These are phyloP conservation scores for Voacanga thouarsii DNA, from an alignment of 257 asterid genomes.

Conservation along the genomic window DNA sequence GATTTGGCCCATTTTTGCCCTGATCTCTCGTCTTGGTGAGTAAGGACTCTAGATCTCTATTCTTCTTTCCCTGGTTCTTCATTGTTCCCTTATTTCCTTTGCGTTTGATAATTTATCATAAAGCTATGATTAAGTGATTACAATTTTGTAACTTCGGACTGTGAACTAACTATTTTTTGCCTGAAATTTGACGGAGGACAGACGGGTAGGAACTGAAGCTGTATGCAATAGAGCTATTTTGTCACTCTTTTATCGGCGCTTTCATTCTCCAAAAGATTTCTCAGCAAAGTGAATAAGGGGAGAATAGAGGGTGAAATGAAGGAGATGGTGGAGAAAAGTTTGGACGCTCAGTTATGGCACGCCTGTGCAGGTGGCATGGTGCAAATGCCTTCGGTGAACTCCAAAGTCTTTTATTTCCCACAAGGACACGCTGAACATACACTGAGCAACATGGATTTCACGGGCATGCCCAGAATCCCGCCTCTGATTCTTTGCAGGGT, in stretches of 20 bases:
- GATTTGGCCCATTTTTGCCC: conserved; percentile 10
- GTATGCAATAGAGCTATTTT: not conserved
- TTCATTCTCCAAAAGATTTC: not conserved
- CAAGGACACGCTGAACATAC: conserved; percentile 78
- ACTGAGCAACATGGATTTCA: conserved; percentile 46
- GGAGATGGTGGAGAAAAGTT: conserved; percentile 37
- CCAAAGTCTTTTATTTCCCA: conserved; percentile 53
- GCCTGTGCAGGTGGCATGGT: conserved; percentile 78
- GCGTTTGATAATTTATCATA: not conserved
- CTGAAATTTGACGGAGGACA: not conserved
- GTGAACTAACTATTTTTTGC: not conserved
- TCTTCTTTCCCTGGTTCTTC: not conserved
- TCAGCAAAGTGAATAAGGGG: conserved; percentile 2
- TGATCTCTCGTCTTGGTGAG: conserved; percentile 14
- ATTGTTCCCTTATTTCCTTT: not conserved
- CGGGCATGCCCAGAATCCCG: conserved; percentile 38
- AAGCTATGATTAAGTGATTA: not conserved
- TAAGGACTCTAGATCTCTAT: conserved; percentile 14
- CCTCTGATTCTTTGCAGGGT: conserved; percentile 57
- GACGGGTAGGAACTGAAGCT: conserved; percentile 1
- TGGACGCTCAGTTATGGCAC: conserved; percentile 71
- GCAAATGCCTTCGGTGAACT: conserved; percentile 50
- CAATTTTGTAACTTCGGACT: not conserved
- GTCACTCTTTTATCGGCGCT: conserved; percentile 2
- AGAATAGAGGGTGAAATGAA: conserved; percentile 15